Evolutionary conservation across 306 rosid species (phyloP).

Genomic region (Ammopiptanthus mongolicus): DNA sequence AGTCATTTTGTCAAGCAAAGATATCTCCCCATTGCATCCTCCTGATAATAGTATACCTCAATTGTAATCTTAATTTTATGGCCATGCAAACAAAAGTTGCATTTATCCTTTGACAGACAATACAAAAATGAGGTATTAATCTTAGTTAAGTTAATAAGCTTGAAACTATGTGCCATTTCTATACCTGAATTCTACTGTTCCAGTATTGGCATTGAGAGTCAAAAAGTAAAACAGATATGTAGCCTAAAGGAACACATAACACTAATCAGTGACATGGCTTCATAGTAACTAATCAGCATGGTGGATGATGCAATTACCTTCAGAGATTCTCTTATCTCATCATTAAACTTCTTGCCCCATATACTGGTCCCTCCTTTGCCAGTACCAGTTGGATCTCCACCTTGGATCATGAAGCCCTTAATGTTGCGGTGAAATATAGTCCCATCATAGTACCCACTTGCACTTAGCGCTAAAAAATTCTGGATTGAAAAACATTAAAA

Average conservation of each 20-base stretch:
- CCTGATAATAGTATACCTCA: neutral
- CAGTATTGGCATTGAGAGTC: neutral
- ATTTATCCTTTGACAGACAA: neutral
- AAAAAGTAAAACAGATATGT: neutral
- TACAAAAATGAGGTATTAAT: neutral
- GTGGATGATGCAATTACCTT: slow-evolving; percentile 43
- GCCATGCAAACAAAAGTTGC: neutral
- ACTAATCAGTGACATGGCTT: neutral
- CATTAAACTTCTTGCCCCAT: slow-evolving; percentile 94
- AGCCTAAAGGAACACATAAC: neutral
- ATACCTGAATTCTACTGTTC: neutral
- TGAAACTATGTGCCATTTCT: neutral
- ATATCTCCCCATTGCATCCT: neutral
- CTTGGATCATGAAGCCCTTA: slow-evolving; percentile 98
- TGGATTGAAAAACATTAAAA: slow-evolving; percentile 28
- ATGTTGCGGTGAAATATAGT: slow-evolving; percentile 93
- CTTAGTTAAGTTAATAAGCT: neutral
- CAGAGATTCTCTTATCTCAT: slow-evolving; percentile 86
- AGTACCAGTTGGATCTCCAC: slow-evolving; percentile 97
- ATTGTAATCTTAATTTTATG: neutral
- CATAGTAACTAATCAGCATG: neutral
- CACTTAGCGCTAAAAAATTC: slow-evolving; percentile 83
- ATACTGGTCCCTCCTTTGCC: slow-evolving; percentile 94
- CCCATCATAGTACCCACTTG: slow-evolving; percentile 87
- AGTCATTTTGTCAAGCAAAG: neutral